These are phyloP conservation scores for Colletotrichum sansevieriae DNA, from an alignment of 2,329 filamentous ascomycete species.

Conservation along the genomic window DNA sequence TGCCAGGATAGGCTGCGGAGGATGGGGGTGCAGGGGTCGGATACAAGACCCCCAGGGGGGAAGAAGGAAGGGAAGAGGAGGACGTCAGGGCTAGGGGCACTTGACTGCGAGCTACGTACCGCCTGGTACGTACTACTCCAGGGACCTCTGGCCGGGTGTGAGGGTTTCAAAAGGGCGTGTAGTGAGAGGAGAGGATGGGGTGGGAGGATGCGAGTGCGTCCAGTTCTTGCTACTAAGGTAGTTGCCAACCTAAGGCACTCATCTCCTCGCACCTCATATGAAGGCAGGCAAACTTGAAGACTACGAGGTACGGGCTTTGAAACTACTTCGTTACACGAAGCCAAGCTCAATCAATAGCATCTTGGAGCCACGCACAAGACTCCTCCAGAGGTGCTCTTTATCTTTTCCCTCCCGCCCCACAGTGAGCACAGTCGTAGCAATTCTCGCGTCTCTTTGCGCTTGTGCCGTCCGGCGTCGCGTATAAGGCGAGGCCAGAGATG, in stretches of 20 bases:
- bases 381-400: too few relatives aligned
- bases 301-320: too few relatives aligned
- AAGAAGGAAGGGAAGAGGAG: background rate
- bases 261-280: background rate
- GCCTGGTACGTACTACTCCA: slow-evolving; percentile 15
- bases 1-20: slow-evolving; percentile 33
- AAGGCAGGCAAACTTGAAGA: background rate
- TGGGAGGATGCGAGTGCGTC: slow-evolving; percentile 11
- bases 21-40: slow-evolving; percentile 29
- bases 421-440: too few relatives aligned
- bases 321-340: too few relatives aligned
- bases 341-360: too few relatives aligned
- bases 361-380: too few relatives aligned
- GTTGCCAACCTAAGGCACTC: background rate
- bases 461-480: slow-evolving; percentile 5
- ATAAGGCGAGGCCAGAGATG: slow-evolving; percentile 1
- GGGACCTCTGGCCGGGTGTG: background rate
- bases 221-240: background rate
- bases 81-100: slow-evolving; percentile 6
- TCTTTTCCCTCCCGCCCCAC: too few relatives aligned
- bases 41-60: slow-evolving; percentile 20
- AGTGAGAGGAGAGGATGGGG: background rate
- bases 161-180: background rate
- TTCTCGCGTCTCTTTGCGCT: too few relatives aligned
- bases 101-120: too few relatives aligned